Evolutionary conservation across 768 basidiomycete species (phyloP).

Genomic region (Serendipita sp.): DNA sequence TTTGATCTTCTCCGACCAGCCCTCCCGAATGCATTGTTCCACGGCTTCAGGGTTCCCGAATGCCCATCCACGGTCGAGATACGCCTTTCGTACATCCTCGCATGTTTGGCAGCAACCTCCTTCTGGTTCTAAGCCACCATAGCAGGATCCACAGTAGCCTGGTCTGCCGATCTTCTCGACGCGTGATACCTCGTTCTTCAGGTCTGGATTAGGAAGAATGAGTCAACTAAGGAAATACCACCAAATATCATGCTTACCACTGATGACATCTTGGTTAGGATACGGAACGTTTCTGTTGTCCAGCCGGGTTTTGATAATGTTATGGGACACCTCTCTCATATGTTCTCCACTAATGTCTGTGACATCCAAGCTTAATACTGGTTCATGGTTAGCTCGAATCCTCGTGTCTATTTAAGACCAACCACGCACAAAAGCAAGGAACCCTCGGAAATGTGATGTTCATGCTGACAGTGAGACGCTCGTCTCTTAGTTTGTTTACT

Average conservation of each 20-base stretch:
- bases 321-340: conserved; percentile 81
- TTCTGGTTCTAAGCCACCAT: conserved; percentile 63
- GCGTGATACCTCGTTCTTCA: conserved; percentile 74
- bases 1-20: conserved; percentile 86
- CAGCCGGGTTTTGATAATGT: conserved; percentile 70
- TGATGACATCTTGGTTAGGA: conserved; percentile 25
- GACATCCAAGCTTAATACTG: conserved; percentile 89
- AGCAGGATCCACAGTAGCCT: conserved; percentile 90
- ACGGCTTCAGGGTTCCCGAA: conserved; percentile 80
- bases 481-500: conserved; percentile 88
- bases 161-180: conserved; percentile 35
- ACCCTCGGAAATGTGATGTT: conserved; percentile 94
- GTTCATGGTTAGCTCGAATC: not conserved
- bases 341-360: conserved; percentile 98
- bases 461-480: conserved; percentile 84
- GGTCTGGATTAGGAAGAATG: conserved; percentile 31
- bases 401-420: not conserved
- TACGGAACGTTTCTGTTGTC: conserved; percentile 43
- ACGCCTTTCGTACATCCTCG: conserved; percentile 83
- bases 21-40: conserved; percentile 88
- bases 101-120: conserved; percentile 90
- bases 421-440: conserved; percentile 81
- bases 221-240: not conserved
- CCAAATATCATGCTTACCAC: not conserved
- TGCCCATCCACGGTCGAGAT: conserved; percentile 88